Evolutionary conservation across 495 filamentous ascomycete genomes (phyloP), one percentile per base, ranked within the genome.

Genomic region (Aspergillus incahuasiensis): DNA sequence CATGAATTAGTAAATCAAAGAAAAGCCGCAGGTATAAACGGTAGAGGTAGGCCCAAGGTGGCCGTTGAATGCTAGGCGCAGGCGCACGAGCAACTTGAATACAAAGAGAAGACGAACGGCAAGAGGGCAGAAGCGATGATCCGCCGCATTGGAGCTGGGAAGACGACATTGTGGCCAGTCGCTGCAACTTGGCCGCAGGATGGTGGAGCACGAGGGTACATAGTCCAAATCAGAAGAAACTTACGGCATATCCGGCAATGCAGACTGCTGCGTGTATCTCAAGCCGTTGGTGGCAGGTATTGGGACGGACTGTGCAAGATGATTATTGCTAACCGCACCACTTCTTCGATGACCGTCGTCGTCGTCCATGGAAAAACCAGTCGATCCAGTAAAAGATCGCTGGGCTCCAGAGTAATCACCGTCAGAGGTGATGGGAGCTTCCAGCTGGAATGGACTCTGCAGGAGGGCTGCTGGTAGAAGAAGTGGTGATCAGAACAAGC

Each of bases 241-340:
- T 70, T 78, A 79, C 76, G 72, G 66, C 62, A 75, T 65, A 67
- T 76, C 74, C 52, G 77, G 73, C 68, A 74, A 61, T 49, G 63
- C 66, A 73, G 71, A 57, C 58, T 69, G 68, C 60, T 72, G 72
- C 67, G 72, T 63, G 63, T 76, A 78, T 62, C 70, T 65, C 62
- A 75, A 63, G 65, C 72, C 70, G 71, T 74, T 77, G 66, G 68
- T 73, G 59, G 68, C 69, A 64, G 73, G 66, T 59, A 77, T 71
- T 20, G 75, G 71, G 59, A 69, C 66, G 20, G 67, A 63, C 44
- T 70, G 66, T 25, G 62, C 59, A 44, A 74, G 52, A 59, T 59
- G 54, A 52, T 68, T 65, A 52, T 68, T 65, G 43, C 61, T 64
- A 55, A 78, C 65, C 48, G 62, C 67, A 64, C 71, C 72, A 63